These are phyloP conservation scores for Crepidotus variabilis DNA, from an alignment of 768 basidiomycete species.

Conservation along the genomic window DNA sequence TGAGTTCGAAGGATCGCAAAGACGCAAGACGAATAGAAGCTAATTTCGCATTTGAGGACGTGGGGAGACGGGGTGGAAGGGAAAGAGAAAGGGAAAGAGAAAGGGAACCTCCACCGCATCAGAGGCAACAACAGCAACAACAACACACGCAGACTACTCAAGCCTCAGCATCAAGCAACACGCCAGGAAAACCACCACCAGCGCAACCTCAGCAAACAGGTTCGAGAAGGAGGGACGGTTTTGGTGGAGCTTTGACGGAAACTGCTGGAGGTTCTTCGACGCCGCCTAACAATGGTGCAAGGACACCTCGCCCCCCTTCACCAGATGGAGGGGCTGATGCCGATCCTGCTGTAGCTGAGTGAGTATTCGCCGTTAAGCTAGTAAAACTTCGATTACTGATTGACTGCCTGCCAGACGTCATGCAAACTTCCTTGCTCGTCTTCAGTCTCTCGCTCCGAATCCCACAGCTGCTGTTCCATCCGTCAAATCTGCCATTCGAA, in stretches of 20 bases:
- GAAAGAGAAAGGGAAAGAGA: conserved; percentile 44
- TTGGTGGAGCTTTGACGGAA: conserved; percentile 54
- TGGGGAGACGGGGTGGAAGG: conserved; percentile 36
- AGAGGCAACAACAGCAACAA: conserved; percentile 21
- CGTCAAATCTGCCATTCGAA: conserved; percentile 71
- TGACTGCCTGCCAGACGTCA: conserved; percentile 49
- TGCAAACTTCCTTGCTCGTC: conserved; percentile 56
- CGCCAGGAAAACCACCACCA: background rate
- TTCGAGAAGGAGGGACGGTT: conserved; percentile 55
- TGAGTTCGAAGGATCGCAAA: conserved; percentile 66
- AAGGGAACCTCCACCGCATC: conserved; percentile 40
- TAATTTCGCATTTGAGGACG: conserved; percentile 60
- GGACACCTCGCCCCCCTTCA: conserved; percentile 33
- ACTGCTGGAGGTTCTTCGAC: conserved; percentile 16
- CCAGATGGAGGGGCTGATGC: conserved; percentile 39
- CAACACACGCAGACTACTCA: conserved; percentile 10
- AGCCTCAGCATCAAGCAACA: background rate
- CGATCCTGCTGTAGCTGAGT: conserved; percentile 58
- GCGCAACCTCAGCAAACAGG: conserved; percentile 25
- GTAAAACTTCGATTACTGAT: background rate
- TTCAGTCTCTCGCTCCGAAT: conserved; percentile 57
- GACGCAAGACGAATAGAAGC: conserved; percentile 70
- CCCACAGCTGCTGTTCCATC: conserved; percentile 55
- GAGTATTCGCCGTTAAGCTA: conserved; percentile 18
- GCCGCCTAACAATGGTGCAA: conserved; percentile 16